Evolutionary conservation across 805 yeast species (phyloP), one percentile per base, ranked within the genome.

Genomic region (Ogataea sp.): DNA sequence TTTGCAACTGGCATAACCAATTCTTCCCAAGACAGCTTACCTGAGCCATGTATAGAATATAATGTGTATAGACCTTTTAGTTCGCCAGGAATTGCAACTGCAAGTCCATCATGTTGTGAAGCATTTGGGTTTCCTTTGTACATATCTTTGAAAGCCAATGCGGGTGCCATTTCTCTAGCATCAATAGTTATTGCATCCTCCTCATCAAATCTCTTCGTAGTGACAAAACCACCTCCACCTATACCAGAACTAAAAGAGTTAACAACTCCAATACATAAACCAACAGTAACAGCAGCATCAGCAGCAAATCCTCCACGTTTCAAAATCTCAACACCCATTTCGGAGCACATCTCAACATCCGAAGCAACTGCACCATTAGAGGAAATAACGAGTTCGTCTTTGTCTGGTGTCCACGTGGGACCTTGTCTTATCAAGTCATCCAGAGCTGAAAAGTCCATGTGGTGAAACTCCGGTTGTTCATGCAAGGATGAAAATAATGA

Each of bases 1-100:
- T 78, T 68, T 1, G 80, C 75, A 2, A 89, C 93, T 0, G 97
- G 97, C 47, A 70, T 67, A 8, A 90, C 59, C 42, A 90, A 65
- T 17, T 85, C 78, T 20, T 55, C 55, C 97, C 97, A 90, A 2
- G 70, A 50, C 8, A 85, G 55, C 4, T 66, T 67, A 0, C 94
- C 94, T 3, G 87, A 78, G 0, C 93, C 88, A 51, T 80, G 90
- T 13, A 57, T 45, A 24, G 59, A 47, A 57, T 62, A 75, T 30
- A 90, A 62, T 32, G 68, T 72, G 50, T 82, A 76, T n/a, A 88
- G 63, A 0, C 97, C 98, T 43, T 78, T 79, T 36, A 90, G 51
- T 56, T 90, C 97, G 10, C 98, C 98, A 0, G 98, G 98, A 16
- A 83, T 75, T 2, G 78, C 97, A 9, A 80, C 77, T 0, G 96